These are phyloP conservation scores for Clitopilus hobsonii DNA, from an alignment of 768 basidiomycete genomes.

Conservation along the genomic window DNA sequence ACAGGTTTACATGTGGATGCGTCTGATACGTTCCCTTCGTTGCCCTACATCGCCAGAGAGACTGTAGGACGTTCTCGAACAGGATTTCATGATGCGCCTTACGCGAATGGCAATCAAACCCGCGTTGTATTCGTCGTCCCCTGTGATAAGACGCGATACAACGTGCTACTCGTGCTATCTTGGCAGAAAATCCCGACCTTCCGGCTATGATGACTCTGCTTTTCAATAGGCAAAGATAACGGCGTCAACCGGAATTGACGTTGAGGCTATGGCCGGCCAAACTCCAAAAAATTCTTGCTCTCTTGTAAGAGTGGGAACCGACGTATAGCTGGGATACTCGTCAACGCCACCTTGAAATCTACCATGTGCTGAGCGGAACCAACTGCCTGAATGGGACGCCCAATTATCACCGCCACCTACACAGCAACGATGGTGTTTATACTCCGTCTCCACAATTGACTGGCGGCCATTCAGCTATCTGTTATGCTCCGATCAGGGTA, in stretches of 20 bases:
- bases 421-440: neutral
- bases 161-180: neutral
- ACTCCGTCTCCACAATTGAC: neutral
- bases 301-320: too few relatives aligned
- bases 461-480: neutral
- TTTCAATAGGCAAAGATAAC: neutral
- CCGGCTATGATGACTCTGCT: neutral
- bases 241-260: neutral
- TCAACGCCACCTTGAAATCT: neutral
- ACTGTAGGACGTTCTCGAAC: neutral
- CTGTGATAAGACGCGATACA: neutral
- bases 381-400: neutral
- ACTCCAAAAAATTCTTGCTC: neutral
- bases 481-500: neutral
- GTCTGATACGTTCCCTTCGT: neutral
- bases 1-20: neutral
- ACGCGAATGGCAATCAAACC: neutral
- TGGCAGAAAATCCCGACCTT: neutral
- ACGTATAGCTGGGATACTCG: neutral
- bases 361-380: neutral
- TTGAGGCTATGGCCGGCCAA: neutral
- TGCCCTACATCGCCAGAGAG: neutral
- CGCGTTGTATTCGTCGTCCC: neutral
- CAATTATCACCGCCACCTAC: neutral
- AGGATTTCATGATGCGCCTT: neutral